Evolutionary conservation across 441 rosid species (phyloP).

Genomic region (Raphanus hybrid): DNA sequence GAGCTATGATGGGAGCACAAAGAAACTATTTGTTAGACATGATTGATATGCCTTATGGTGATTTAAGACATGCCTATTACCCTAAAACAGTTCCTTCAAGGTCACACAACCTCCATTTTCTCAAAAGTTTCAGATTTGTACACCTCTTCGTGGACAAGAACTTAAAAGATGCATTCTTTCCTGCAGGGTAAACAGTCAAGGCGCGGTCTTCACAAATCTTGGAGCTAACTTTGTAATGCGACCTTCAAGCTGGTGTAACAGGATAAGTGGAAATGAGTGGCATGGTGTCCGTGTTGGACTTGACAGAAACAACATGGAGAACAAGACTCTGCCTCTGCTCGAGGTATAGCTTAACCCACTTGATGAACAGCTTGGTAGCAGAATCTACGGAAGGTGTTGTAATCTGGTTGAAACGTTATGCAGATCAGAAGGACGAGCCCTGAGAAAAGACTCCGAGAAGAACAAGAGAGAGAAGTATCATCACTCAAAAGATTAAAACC

Average conservation of each 20-base stretch:
- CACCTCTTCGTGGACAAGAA: background rate
- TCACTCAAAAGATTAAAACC: constrained; percentile 20
- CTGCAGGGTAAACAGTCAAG: constrained; percentile 26
- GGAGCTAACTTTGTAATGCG: constrained; percentile 31
- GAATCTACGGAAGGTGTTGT: background rate
- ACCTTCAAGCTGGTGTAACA: constrained; percentile 37
- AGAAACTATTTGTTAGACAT: constrained; percentile 35
- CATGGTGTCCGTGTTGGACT: background rate
- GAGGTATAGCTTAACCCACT: constrained; percentile 23
- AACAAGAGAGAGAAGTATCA: background rate
- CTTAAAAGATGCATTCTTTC: background rate
- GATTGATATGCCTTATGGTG: constrained; percentile 25
- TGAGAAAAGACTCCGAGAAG: constrained; percentile 25
- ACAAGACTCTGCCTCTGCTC: constrained; percentile 44
- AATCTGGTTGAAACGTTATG: constrained; percentile 8
- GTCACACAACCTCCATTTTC: constrained; percentile 15
- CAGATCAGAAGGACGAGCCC: constrained; percentile 21
- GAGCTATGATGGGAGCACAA: constrained; percentile 27
- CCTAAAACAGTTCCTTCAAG: constrained; percentile 29
- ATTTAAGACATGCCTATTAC: constrained; percentile 32
- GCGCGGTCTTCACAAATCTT: constrained; percentile 21
- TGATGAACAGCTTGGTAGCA: constrained; percentile 1
- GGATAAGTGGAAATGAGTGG: constrained; percentile 10
- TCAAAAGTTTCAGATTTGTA: background rate
- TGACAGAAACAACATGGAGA: constrained; percentile 16